These are phyloP conservation scores for Glebionis coronaria DNA, from an alignment of 129 eudicot genomes.

Conservation along the genomic window DNA sequence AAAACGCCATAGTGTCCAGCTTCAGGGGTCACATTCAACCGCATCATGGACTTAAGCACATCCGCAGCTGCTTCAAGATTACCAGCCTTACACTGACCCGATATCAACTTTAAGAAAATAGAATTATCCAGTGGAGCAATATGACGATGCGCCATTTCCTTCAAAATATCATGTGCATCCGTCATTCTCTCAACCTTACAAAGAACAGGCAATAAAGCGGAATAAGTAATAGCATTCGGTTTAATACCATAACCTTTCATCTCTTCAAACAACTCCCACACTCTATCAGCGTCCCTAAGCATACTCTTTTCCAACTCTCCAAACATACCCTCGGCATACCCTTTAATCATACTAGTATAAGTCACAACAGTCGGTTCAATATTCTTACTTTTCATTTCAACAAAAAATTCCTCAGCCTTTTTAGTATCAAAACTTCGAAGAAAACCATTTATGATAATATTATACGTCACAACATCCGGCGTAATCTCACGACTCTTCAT, in stretches of 20 bases:
- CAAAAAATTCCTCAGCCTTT: conserved; percentile 68
- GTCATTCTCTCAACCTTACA: conserved; percentile 70
- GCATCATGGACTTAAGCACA: conserved; percentile 78
- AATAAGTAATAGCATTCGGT: conserved; percentile 76
- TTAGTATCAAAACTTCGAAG: conserved; percentile 56
- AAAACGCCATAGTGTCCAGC: conserved; percentile 84
- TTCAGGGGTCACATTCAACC: conserved; percentile 64
- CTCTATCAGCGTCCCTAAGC: conserved; percentile 47
- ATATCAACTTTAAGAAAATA: conserved; percentile 52
- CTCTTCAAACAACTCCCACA: conserved; percentile 60
- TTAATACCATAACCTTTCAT: conserved; percentile 63
- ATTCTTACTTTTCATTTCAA: conserved; percentile 75
- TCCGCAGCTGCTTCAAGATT: conserved; percentile 82
- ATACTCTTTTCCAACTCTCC: conserved; percentile 41
- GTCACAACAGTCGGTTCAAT: conserved; percentile 75
- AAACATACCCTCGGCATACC: conserved; percentile 46
- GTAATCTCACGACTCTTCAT: conserved; percentile 65
- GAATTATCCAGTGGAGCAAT: conserved; percentile 60
- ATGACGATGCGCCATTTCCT: conserved; percentile 70
- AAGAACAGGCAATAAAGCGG: conserved; percentile 72
- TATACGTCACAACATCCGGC: conserved; percentile 89
- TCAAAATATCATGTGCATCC: conserved; percentile 54
- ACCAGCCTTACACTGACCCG: conserved; percentile 63
- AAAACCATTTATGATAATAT: conserved; percentile 77
- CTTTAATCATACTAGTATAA: conserved; percentile 87